Conservation (phyloP, 768 basidiomycete genomes). For the Amanita pallidorosea region DNA sequence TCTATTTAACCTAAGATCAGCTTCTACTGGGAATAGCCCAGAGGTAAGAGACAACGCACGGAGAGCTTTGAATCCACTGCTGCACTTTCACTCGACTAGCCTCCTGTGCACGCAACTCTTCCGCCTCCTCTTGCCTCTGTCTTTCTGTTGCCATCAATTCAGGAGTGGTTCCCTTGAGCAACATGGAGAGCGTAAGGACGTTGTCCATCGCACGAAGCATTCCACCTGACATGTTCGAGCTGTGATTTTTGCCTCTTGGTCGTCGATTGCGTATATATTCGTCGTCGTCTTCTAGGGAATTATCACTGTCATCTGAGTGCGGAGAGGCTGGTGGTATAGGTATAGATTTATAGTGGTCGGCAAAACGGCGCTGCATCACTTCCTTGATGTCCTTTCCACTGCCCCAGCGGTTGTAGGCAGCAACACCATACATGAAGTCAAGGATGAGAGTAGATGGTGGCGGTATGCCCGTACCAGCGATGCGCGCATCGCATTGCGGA, state of each 20-base stretch:
- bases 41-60: too few species aligned
- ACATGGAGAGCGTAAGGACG: slow-evolving; percentile 7
- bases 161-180: slow-evolving; percentile 8
- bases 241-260: slow-evolving; percentile 5
- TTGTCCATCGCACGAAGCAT: too few species aligned
- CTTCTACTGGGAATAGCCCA: too few species aligned
- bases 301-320: not conserved
- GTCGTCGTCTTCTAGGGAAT: not conserved
- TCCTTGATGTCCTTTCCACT: slow-evolving; percentile 6
- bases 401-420: slow-evolving; percentile 9
- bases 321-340: slow-evolving; percentile 1
- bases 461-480: too few species aligned
- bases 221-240: slow-evolving; percentile 7
- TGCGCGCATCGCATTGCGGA: not conserved
- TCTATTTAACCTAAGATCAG: too few species aligned
- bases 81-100: too few species aligned
- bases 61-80: too few species aligned
- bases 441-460: not conserved
- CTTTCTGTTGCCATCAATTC: not conserved
- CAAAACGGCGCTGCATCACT: slow-evolving; percentile 6
- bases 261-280: slow-evolving; percentile 4
- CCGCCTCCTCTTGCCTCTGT: too few species aligned
- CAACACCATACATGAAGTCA: slow-evolving; percentile 9
- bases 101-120: too few species aligned
- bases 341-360: not conserved